These are phyloP conservation scores for Trichosanthes truncata DNA, from an alignment of 306 rosid genomes.

Conservation along the genomic window DNA sequence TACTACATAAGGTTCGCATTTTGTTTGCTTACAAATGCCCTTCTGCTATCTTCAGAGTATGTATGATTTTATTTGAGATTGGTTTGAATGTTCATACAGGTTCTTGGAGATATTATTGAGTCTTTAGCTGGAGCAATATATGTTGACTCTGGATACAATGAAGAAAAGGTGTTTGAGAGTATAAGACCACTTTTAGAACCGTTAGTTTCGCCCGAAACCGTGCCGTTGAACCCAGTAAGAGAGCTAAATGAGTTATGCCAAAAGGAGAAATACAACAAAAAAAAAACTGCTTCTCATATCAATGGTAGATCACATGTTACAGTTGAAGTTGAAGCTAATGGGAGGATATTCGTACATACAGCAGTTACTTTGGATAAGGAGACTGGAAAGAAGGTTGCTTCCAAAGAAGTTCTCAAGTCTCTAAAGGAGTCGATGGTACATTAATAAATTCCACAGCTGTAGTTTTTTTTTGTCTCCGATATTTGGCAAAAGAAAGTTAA, in stretches of 20 bases:
- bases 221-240: conserved; percentile 34
- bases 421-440: conserved; percentile 19
- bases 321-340: conserved; percentile 40
- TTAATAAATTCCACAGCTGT: background rate
- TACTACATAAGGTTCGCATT: background rate
- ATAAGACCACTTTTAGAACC: conserved; percentile 65
- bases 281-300: background rate
- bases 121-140: conserved; percentile 76
- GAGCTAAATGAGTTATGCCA: conserved; percentile 46
- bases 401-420: conserved; percentile 36
- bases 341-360: conserved; percentile 14
- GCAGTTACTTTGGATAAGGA: conserved; percentile 10
- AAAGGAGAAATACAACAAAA: conserved; percentile 12
- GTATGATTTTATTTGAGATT: background rate
- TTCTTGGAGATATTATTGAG: conserved; percentile 72
- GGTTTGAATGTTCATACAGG: conserved; percentile 28
- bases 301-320: conserved; percentile 18
- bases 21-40: background rate
- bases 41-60: background rate
- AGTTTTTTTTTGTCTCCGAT: background rate
- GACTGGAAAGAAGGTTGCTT: conserved; percentile 35
- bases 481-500: background rate
- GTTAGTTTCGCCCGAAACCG: conserved; percentile 49
- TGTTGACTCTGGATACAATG: conserved; percentile 53
- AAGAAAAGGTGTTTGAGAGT: conserved; percentile 43